Percentiles rank a stretch among this genome's conserved stretches.
Conservation (phyloP, 345 rosid genomes). For the Dovyalis caffra region DNA sequence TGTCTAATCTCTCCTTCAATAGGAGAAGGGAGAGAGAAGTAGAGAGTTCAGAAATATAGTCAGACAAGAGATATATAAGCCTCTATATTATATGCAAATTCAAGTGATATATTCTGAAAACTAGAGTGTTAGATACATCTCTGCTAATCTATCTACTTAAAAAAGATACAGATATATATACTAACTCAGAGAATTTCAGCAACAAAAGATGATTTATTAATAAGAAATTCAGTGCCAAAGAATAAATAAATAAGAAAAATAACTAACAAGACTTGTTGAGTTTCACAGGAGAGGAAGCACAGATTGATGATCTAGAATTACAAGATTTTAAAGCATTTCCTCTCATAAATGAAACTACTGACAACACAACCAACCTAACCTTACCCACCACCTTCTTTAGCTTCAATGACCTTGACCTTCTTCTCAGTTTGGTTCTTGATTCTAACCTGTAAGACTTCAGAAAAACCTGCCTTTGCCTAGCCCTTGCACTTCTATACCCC, state of each 20-base stretch:
- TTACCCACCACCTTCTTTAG: slow-evolving; percentile 37
- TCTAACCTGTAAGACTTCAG: slow-evolving; percentile 45
- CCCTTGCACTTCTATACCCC: slow-evolving; percentile 38
- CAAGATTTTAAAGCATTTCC: slow-evolving; percentile 23
- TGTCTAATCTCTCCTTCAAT: background rate
- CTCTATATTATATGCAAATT: background rate
- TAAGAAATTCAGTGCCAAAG: background rate
- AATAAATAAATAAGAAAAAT: background rate
- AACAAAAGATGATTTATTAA: background rate
- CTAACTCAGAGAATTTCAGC: background rate
- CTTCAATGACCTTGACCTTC: slow-evolving; percentile 18
- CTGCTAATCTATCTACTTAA: background rate
- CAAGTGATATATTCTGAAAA: background rate
- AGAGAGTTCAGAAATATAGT: background rate
- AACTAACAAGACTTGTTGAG: background rate
- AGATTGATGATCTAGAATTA: slow-evolving; percentile 28
- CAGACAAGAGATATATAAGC: background rate
- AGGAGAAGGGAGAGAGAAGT: background rate
- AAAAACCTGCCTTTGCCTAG: slow-evolving; percentile 47
- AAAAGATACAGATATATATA: background rate
- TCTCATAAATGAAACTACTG: slow-evolving; percentile 26
- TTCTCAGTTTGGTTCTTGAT: slow-evolving; percentile 18
- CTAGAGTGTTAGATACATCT: too few relatives aligned
- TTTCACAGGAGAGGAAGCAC: slow-evolving; percentile 17
- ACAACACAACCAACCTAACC: slow-evolving; percentile 29